These are phyloP conservation scores for Gloeopeniophorella convolvens DNA, from an alignment of 768 basidiomycete genomes.

Conservation along the genomic window DNA sequence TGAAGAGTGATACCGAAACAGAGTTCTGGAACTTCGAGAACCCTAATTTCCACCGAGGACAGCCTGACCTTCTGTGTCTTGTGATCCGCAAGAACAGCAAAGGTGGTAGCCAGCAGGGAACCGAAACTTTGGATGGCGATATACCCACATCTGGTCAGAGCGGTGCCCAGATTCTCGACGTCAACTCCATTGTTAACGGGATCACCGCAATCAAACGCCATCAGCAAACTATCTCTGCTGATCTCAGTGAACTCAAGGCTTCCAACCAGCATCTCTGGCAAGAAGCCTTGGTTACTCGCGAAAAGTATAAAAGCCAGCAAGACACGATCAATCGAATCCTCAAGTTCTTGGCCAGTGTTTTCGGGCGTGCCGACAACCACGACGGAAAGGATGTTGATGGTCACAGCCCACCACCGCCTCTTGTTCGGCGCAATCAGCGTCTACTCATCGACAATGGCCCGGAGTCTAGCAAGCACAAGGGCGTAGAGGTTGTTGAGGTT, in stretches of 20 bases:
- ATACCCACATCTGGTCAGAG: constrained; percentile 24
- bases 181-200: constrained; percentile 72
- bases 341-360: constrained; percentile 90
- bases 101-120: constrained; percentile 11
- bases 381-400: constrained; percentile 33
- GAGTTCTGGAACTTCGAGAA: constrained; percentile 93
- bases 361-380: constrained; percentile 45
- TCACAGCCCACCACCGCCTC: constrained; percentile 28
- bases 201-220: constrained; percentile 86
- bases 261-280: constrained; percentile 92
- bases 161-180: constrained; percentile 57
- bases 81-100: constrained; percentile 74
- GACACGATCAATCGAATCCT: constrained; percentile 95
- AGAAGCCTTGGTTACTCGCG: constrained; percentile 72
- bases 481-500: constrained; percentile 30
- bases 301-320: constrained; percentile 85
- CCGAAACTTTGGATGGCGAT: constrained; percentile 12
- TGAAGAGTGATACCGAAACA: constrained; percentile 72
- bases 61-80: constrained; percentile 79
- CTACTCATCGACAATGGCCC: constrained; percentile 60
- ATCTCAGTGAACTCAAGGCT: constrained; percentile 81
- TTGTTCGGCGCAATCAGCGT: constrained; percentile 46
- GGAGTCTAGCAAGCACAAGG: constrained; percentile 33
- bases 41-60: constrained; percentile 80
- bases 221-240: constrained; percentile 85